These are phyloP conservation scores for Pneumocystis carinii DNA, from an alignment of 1,139 yeast genomes.

Conservation along the genomic window DNA sequence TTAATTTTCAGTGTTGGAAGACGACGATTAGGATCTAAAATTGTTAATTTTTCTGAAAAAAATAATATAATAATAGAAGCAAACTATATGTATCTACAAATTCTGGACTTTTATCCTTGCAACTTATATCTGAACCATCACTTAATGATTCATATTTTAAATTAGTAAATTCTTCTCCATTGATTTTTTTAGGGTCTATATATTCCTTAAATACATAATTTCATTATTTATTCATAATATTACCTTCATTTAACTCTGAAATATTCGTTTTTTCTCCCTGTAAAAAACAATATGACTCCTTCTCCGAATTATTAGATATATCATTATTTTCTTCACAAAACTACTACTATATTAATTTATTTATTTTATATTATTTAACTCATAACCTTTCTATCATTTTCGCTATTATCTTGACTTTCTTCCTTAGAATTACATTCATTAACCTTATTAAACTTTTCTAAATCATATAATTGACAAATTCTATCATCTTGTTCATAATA, in stretches of 20 bases:
- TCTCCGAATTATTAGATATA: not conserved
- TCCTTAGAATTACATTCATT: constrained; percentile 46
- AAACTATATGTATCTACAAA: constrained; percentile 8
- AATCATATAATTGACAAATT: constrained; percentile 39
- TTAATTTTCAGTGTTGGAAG: constrained; percentile 31
- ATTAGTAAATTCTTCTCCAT: constrained; percentile 1
- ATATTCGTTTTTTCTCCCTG: not conserved
- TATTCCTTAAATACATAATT: not conserved
- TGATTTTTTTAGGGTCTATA: not conserved
- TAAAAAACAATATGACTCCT: not conserved
- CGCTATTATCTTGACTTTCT: constrained; percentile 31
- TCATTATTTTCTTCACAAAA: constrained; percentile 11
- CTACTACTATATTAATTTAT: constrained; percentile 28
- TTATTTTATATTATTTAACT: constrained; percentile 2
- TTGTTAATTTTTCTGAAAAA: constrained; percentile 15
- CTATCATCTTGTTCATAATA: constrained; percentile 34
- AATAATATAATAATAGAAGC: not conserved
- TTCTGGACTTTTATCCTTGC: constrained; percentile 1
- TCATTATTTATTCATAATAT: not conserved
- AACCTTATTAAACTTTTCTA: constrained; percentile 45
- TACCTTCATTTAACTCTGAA: not conserved
- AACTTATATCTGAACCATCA: not conserved
- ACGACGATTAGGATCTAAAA: constrained; percentile 10
- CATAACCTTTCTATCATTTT: constrained; percentile 19
- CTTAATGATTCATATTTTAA: constrained; percentile 1